Percentiles rank a stretch among this genome's conserved stretches.
Conservation (phyloP, 2,329 filamentous ascomycete species). For the Amauroascus verrucosus region DNA sequence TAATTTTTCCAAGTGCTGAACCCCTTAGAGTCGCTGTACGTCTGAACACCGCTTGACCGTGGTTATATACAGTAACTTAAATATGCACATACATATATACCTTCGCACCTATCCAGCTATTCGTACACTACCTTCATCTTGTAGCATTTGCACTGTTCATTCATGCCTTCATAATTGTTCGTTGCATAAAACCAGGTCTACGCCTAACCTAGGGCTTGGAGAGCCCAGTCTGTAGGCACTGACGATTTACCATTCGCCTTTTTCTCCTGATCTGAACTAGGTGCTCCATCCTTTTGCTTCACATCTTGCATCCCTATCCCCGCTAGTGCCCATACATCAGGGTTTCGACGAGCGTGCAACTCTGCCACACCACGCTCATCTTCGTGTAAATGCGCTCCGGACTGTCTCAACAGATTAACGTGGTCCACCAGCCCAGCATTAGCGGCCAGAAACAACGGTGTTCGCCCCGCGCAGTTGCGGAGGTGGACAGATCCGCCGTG, state of each 20-base stretch:
- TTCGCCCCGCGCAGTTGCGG: conserved; percentile 48
- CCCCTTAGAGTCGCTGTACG: no score
- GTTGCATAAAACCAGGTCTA: no score
- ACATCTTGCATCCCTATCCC: conserved; percentile 24
- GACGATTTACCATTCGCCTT: not conserved
- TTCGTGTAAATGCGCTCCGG: conserved; percentile 50
- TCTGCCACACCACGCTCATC: conserved; percentile 46
- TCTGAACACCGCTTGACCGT: no score
- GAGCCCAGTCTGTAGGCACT: not conserved
- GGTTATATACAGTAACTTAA: no score
- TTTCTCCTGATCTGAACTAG: not conserved
- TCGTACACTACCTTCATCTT: no score
- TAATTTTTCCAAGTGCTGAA: no score
- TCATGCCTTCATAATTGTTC: no score
- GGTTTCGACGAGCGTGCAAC: conserved; percentile 36
- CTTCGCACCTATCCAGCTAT: no score
- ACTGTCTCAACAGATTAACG: conserved; percentile 44
- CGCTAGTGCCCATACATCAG: conserved; percentile 36
- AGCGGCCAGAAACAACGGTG: conserved; percentile 50
- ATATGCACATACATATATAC: no score
- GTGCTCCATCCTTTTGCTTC: not conserved
- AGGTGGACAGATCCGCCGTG: conserved; percentile 51
- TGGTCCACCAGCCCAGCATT: conserved; percentile 47
- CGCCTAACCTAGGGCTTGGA: no score
- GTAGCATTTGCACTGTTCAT: no score